Percentiles rank a stretch among this genome's conserved stretches.
Conservation (phyloP, 352 stramenopile genomes). For the Aphanomyces invadans region DNA sequence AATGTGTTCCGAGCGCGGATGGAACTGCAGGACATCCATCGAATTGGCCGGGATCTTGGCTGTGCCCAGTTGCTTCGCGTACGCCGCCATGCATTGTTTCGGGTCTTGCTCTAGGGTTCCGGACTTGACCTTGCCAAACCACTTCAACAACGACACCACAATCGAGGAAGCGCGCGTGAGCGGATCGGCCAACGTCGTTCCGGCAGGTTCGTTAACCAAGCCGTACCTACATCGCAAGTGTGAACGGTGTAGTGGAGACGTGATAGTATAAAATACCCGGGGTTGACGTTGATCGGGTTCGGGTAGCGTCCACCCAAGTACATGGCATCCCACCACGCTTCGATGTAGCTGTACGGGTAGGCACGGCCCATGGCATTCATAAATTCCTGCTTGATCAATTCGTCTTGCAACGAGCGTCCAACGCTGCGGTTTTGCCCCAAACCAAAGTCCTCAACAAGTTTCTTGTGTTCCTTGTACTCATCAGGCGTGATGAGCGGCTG, state of each 20-base stretch:
- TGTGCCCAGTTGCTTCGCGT: conserved; percentile 81
- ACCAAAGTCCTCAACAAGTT: conserved; percentile 50
- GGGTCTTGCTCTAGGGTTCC: conserved; percentile 84
- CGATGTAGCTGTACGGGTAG: conserved; percentile 92
- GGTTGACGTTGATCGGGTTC: conserved; percentile 88
- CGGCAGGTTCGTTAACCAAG: conserved; percentile 69
- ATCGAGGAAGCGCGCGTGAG: conserved; percentile 69
- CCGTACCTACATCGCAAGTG: conserved; percentile 26
- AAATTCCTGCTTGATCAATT: conserved; percentile 62
- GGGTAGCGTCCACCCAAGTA: conserved; percentile 86
- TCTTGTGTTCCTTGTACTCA: conserved; percentile 58
- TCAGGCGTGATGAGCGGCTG: conserved; percentile 59
- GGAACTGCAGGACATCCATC: conserved; percentile 66
- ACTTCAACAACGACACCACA: conserved; percentile 77
- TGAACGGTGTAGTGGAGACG: not conserved
- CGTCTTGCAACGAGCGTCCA: conserved; percentile 50
- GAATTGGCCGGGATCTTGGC: conserved; percentile 65
- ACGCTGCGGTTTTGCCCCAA: conserved; percentile 30
- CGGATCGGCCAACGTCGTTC: conserved; percentile 40
- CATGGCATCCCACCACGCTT: conserved; percentile 88
- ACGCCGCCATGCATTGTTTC: conserved; percentile 86
- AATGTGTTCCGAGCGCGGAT: conserved; percentile 77
- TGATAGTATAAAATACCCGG: conserved; percentile 44
- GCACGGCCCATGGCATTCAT: conserved; percentile 63
- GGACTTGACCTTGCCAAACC: conserved; percentile 82